Conservation (phyloP, 2,329 filamentous ascomycete genomes). For the Monilinia fructigena region DNA sequence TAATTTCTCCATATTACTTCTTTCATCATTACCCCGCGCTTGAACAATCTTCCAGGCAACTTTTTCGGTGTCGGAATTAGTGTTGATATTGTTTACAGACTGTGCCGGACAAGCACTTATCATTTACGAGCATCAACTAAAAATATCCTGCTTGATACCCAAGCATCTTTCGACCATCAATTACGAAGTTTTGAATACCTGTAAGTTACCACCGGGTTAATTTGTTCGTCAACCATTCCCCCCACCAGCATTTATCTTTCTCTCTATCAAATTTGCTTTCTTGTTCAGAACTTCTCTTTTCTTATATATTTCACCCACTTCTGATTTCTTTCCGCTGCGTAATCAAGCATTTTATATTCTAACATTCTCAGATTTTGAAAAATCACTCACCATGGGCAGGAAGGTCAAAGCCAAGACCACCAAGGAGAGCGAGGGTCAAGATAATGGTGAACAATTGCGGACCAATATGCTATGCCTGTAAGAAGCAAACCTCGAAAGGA, state of each 20-base stretch:
- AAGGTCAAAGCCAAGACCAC: background rate
- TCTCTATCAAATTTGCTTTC: background rate
- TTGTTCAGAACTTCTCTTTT: background rate
- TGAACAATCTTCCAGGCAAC: background rate
- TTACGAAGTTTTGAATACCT: background rate
- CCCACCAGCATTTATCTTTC: background rate
- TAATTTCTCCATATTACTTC: too few relatives aligned
- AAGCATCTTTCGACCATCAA: background rate
- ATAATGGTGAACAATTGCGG: background rate
- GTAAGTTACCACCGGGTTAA: background rate
- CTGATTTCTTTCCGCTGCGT: background rate
- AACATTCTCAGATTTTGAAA: background rate
- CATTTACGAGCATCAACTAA: background rate
- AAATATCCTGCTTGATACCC: background rate
- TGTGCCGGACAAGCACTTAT: background rate
- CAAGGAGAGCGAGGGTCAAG: background rate
- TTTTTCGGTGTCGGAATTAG: background rate
- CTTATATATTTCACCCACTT: background rate
- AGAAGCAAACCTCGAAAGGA: background rate
- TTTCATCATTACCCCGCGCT: background rate
- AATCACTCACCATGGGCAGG: background rate
- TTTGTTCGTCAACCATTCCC: background rate
- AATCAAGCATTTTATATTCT: background rate
- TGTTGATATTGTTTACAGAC: background rate
- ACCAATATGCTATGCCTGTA: background rate